Evolutionary conservation across 2,329 filamentous ascomycete species (phyloP), one percentile per base, ranked within the genome.

Genomic region (Raffaelea arxii): DNA sequence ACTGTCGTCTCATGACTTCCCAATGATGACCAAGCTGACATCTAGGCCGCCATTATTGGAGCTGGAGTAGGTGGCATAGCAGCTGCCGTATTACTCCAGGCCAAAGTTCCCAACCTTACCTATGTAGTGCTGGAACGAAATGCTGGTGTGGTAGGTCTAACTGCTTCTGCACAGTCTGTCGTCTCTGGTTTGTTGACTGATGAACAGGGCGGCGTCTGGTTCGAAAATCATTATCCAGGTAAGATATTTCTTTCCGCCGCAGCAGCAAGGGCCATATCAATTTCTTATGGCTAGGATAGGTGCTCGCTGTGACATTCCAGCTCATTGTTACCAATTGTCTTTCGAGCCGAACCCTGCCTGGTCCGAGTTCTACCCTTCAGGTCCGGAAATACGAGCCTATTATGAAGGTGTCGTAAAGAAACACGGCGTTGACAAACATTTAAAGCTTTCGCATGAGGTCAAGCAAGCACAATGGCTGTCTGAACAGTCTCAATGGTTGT

Each of bases 1-100:
- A n/a, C n/a, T n/a, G n/a, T n/a, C n/a, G n/a, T n/a, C n/a, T n/a
- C n/a, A n/a, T n/a, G n/a, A n/a, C n/a, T n/a, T n/a, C n/a, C n/a
- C n/a, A n/a, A n/a, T n/a, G n/a, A n/a, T n/a, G n/a, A n/a, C n/a
- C n/a, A n/a, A n/a, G n/a, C n/a, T n/a, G n/a, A n/a, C n/a, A n/a
- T n/a, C n/a, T n/a, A 41, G 27, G 27, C 27, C 21, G 46, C 52
- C 22, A 18, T 51, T 12, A 38, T 77, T 57, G 56, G 73, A 74
- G 55, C 71, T 65, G 51, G 77, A 69, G 50, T 77, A 67, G 51
- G 70, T 70, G 45, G 71, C 62, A 58, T 77, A 4, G 36, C 44
- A 4, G 44, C 48, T 6, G 46, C 50, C 19, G 43, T 52, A 14
- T 32, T 51, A 11, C 30, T 54, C n/a, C 41, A 47, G 4, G 37